phyloP scores from a whole-genome alignment of 2,329 filamentous ascomycete genomes.

The Stachybotrys echinatus region DNA sequence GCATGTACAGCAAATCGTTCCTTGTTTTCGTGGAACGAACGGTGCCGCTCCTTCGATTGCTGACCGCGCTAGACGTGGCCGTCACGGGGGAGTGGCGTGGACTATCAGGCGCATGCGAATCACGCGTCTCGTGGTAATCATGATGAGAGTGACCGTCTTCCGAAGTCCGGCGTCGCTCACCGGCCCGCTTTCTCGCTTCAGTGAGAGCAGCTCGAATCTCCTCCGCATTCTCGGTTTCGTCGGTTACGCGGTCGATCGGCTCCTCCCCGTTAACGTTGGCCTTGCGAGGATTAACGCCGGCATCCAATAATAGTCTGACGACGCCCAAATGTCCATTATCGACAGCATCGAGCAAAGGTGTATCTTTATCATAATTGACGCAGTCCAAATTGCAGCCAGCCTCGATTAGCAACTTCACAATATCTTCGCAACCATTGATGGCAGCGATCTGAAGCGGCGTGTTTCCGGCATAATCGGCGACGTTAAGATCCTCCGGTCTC shows the following conservation, averaged over 20 bases:
- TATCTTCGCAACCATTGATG: slow-evolving; percentile 77
- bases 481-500: slow-evolving; percentile 81
- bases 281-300: slow-evolving; percentile 86
- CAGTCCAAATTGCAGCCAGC: slow-evolving; percentile 81
- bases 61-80: slow-evolving; percentile 21
- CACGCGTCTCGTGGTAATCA: slow-evolving; percentile 41
- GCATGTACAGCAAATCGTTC: slow-evolving; percentile 59
- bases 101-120: slow-evolving; percentile 52
- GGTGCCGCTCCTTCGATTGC: slow-evolving; percentile 45
- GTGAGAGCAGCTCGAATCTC: slow-evolving; percentile 69
- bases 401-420: slow-evolving; percentile 81
- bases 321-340: slow-evolving; percentile 92
- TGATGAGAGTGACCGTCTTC: slow-evolving; percentile 49
- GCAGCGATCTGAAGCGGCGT: slow-evolving; percentile 91
- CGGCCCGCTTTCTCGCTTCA: slow-evolving; percentile 51
- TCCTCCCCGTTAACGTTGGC: slow-evolving; percentile 91
- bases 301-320: slow-evolving; percentile 74
- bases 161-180: slow-evolving; percentile 48
- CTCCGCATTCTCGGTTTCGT: slow-evolving; percentile 70
- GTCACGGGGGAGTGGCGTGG: slow-evolving; percentile 52
- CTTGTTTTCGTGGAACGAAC: slow-evolving; percentile 59
- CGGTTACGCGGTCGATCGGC: slow-evolving; percentile 76
- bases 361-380: slow-evolving; percentile 78
- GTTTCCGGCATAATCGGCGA: slow-evolving; percentile 92
- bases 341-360: slow-evolving; percentile 89